Base-by-base conservation (phyloP, 75 land plant genomes). In the Picea glauca region DNA sequence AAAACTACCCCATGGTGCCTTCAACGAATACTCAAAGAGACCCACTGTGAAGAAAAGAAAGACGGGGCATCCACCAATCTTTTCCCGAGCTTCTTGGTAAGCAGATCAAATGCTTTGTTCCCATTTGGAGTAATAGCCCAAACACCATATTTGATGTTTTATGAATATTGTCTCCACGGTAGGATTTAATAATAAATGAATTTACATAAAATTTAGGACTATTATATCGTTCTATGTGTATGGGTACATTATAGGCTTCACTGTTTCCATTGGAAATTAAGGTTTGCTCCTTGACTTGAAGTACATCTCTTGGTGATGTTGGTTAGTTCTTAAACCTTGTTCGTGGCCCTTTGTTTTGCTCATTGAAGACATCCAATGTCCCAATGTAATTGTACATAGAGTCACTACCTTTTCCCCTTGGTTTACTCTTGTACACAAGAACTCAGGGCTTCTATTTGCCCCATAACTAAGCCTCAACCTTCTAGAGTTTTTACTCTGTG, bases 341-440 rank as follows among this genome's bases (percentile, higher is more conserved):
- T 54, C 98, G 79, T 66, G 98, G 98, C 5, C 93, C 98, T 72
- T 90, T 83, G 81, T 93, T 96, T 54, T 93, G 23, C 84, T 88
- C 35, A 26, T 26, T 26, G 26, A 26, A 26, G 26, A 26, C 26
- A 26, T 26, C 26, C 26, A 26, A 26, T 26, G 26, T 26, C 26
- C 26, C 26, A 26, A 26, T 26, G 26, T 26, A 26, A 26, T 26
- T 26, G 91, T 83, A 87, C 30, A 88, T 23, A 59, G 88, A 67
- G 46, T 80, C 88, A 59, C 64, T 80, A 23, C 90, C 92, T 80
- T 87, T 91, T 5, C 88, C 89, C 68, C 89, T 79, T 67, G 82
- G 80, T 79, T 88, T 84, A 68, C 80, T 84, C 75, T 86, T 93
- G 23, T 85, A 90, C 77, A 81, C 13, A 20, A 58, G 15, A 75